Conservation (phyloP, 2,329 filamentous ascomycete species). For the Sporothrix brunneoviolacea region DNA sequence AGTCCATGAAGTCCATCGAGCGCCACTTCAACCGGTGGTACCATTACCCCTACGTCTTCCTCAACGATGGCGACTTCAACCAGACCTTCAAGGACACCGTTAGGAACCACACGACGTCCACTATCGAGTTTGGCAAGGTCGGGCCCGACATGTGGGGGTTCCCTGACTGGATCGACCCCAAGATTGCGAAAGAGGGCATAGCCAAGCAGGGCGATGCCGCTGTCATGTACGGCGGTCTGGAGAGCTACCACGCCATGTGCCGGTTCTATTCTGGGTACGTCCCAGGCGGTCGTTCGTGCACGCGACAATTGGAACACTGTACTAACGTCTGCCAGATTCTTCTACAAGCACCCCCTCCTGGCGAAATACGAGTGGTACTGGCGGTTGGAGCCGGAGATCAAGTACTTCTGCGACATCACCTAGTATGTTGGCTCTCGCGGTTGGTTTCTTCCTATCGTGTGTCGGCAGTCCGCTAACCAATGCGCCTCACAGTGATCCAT, state of each 20-base stretch:
- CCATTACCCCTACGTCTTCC: slow-evolving; percentile 95
- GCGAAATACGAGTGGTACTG: slow-evolving; percentile 99
- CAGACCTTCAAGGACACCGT: slow-evolving; percentile 85
- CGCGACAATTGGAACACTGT: no score
- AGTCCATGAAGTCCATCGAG: slow-evolving; percentile 96
- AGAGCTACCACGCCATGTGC: slow-evolving; percentile 99
- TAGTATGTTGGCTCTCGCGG: no score
- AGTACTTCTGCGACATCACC: slow-evolving; percentile 99
- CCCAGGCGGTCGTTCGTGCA: no score
- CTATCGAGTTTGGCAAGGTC: slow-evolving; percentile 92
- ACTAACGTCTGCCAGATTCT: slow-evolving; percentile 56
- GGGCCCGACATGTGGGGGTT: slow-evolving; percentile 89
- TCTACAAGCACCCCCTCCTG: slow-evolving; percentile 93
- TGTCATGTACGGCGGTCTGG: slow-evolving; percentile 98
- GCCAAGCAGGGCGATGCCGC: slow-evolving; percentile 93
- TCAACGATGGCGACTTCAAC: slow-evolving; percentile 97
- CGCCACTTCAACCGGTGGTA: slow-evolving; percentile 99
- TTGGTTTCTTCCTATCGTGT: no score
- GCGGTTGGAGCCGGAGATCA: slow-evolving; percentile 98
- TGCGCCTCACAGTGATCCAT: no score
- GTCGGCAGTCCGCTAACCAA: no score
- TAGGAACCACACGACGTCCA: slow-evolving; percentile 78
- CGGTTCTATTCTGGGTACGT: slow-evolving; percentile 94
- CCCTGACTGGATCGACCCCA: slow-evolving; percentile 91
- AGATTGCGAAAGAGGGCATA: slow-evolving; percentile 92